phyloP scores from a whole-genome alignment of 2,329 filamentous ascomycete species.

The Pseudonectria foliicola region DNA sequence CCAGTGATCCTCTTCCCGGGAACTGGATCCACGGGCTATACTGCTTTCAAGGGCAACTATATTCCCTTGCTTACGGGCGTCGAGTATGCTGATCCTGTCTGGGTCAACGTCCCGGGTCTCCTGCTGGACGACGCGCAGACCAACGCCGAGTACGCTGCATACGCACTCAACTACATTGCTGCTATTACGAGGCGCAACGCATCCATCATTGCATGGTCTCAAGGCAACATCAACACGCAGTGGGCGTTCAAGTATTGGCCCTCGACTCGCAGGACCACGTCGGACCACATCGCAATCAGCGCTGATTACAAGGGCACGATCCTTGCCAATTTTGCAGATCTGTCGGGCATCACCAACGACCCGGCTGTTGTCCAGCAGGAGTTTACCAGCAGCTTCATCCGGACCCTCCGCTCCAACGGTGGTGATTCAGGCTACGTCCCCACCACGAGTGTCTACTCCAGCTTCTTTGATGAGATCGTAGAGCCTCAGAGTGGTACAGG shows the following conservation, averaged over 20 bases:
- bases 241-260: slow-evolving; percentile 55
- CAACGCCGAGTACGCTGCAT: slow-evolving; percentile 49
- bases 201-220: slow-evolving; percentile 45
- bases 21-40: slow-evolving; percentile 41
- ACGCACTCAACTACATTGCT: slow-evolving; percentile 50
- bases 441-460: slow-evolving; percentile 46
- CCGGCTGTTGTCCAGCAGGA: slow-evolving; percentile 41
- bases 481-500: slow-evolving; percentile 38
- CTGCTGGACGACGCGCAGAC: slow-evolving; percentile 41
- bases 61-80: slow-evolving; percentile 38
- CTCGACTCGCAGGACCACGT: slow-evolving; percentile 34
- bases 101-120: slow-evolving; percentile 46
- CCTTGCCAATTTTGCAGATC: slow-evolving; percentile 9
- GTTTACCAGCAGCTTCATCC: slow-evolving; percentile 36
- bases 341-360: slow-evolving; percentile 5
- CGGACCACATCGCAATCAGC: slow-evolving; percentile 45
- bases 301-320: slow-evolving; percentile 38
- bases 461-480: slow-evolving; percentile 43
- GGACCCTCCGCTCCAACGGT: slow-evolving; percentile 32
- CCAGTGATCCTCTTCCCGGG: slow-evolving; percentile 48
- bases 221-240: slow-evolving; percentile 47
- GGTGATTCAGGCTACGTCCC: slow-evolving; percentile 48
- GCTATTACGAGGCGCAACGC: slow-evolving; percentile 32
- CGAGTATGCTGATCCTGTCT: slow-evolving; percentile 41
- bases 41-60: slow-evolving; percentile 39